Conservation (phyloP, 441 rosid genomes). For the Pelargonium cotyledonis region DNA sequence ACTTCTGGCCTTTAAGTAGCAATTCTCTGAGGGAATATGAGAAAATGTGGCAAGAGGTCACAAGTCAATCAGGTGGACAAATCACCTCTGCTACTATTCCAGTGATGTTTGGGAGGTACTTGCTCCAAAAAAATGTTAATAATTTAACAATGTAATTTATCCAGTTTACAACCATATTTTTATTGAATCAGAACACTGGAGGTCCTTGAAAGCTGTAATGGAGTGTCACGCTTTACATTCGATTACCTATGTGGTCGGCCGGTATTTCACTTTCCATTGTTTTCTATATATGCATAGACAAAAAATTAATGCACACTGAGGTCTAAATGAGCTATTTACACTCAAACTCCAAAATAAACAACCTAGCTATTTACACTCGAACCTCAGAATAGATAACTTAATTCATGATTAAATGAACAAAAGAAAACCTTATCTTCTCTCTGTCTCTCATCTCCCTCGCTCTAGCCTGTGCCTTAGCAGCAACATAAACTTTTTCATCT, state of each 20-base stretch:
- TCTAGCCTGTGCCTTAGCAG: too few species aligned
- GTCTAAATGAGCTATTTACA: too few species aligned
- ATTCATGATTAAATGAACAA: too few species aligned
- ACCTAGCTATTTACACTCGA: too few species aligned
- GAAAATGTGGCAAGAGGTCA: constrained; percentile 59
- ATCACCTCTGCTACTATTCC: constrained; percentile 52
- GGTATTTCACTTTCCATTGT: constrained; percentile 30
- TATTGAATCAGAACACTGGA: constrained; percentile 50
- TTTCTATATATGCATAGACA: background rate
- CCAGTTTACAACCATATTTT: constrained; percentile 9
- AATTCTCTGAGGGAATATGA: constrained; percentile 45
- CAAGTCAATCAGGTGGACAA: constrained; percentile 46
- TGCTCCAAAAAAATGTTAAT: constrained; percentile 11
- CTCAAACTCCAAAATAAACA: too few species aligned
- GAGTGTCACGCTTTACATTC: constrained; percentile 67
- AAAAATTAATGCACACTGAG: too few species aligned
- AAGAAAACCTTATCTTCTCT: too few species aligned
- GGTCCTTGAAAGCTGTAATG: constrained; percentile 75
- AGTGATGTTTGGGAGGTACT: constrained; percentile 92
- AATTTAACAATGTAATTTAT: constrained; percentile 4
- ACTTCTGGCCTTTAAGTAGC: constrained; percentile 64
- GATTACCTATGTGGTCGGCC: constrained; percentile 81
- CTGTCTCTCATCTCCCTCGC: too few species aligned
- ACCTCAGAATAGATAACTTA: too few species aligned
- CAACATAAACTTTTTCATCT: too few species aligned